Evolutionary conservation across 2,329 filamentous ascomycete genomes (phyloP), one percentile per base, ranked within the genome.

Genomic region (Neoarthrinium moseri): DNA sequence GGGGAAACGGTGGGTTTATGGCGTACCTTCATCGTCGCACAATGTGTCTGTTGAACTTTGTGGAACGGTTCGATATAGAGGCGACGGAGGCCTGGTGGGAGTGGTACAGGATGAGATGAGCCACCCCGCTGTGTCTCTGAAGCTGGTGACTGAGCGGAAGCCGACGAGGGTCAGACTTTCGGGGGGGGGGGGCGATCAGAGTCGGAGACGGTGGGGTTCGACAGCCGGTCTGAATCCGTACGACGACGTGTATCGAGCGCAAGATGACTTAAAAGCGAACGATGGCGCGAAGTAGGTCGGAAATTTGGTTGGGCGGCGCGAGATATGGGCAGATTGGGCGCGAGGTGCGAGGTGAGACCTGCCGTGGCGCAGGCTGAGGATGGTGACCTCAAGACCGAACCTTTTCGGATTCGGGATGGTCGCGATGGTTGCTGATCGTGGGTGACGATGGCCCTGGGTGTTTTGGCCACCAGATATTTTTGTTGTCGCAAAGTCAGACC

Each of bases 1-100:
- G 40, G 46, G 48, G 49, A 36, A 48, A 48, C 45, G 45, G 51
- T 50, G 48, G 52, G 60, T 59, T 59, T 59, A 60, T 58, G 55
- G 54, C 62, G 56, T 55, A 65, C 62, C 62, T 63, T 65, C 62
- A 65, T 65, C 43, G 62, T 65, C 30, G 53, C 51, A 65, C 61
- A 51, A 51, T 47, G 48, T 52, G 46, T 56, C 52, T 33, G 46
- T 40, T 52, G 47, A 53, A 50, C 49, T 51, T 50, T 56, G 52
- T 51, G 47, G 18, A 13, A 49, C 47, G 20, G 15, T 30, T 24
- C 30, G 32, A 27, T 35, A 33, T n/a, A 44, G 29, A 43, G 18
- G 29, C 40, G 17, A 43, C 10, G 13, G 8, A 22, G 8, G 15
- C 4, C 30, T 23, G 26, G 38, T 11, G 18, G 21, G 21, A n/a